A percentile compares a stretch with the other conserved stretches of the same genome.
These are phyloP conservation scores for Neurospora discreta DNA, from an alignment of 495 filamentous ascomycete species.

Conservation along the genomic window DNA sequence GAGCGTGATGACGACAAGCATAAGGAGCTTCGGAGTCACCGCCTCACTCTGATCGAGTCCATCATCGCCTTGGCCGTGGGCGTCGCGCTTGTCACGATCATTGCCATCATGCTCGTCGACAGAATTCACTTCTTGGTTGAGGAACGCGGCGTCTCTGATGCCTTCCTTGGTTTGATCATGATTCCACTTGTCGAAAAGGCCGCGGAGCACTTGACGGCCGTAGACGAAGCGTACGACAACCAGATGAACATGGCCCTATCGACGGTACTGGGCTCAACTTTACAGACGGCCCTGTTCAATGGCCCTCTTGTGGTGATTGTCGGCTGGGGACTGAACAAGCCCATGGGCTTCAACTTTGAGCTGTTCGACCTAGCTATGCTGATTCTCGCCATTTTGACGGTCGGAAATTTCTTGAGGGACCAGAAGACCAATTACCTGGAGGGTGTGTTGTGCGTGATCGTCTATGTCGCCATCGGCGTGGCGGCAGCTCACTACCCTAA, in stretches of 20 bases:
- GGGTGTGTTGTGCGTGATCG: slow-evolving; percentile 61
- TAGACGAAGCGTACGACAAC: slow-evolving; percentile 86
- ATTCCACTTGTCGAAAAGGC: slow-evolving; percentile 84
- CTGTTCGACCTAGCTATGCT: slow-evolving; percentile 80
- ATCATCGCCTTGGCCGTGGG: slow-evolving; percentile 54
- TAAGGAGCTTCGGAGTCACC: slow-evolving; percentile 49
- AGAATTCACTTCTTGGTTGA: slow-evolving; percentile 67
- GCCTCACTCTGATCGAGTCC: slow-evolving; percentile 72
- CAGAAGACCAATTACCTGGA: slow-evolving; percentile 75
- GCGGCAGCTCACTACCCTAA: slow-evolving; percentile 53
- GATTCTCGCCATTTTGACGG: slow-evolving; percentile 78
- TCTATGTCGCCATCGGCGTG: slow-evolving; percentile 54
- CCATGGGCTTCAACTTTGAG: slow-evolving; percentile 78
- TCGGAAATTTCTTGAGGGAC: slow-evolving; percentile 71
- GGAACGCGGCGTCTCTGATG: slow-evolving; percentile 54
- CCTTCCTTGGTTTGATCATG: slow-evolving; percentile 68
- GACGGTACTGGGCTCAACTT: slow-evolving; percentile 76
- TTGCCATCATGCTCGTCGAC: slow-evolving; percentile 70
- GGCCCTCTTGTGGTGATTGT: slow-evolving; percentile 74
- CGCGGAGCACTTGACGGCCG: slow-evolving; percentile 77
- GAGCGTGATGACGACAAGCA: slow-evolving; percentile 56
- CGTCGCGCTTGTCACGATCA: slow-evolving; percentile 64
- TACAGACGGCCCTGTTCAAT: slow-evolving; percentile 87
- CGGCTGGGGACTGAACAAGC: slow-evolving; percentile 63
- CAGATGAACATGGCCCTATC: slow-evolving; percentile 85